Percentiles rank a stretch among this genome's conserved stretches.
Evolutionary conservation across 1,284 basidiomycete species (phyloP).

Genomic region (Melanopsichium pennsylvanicum): DNA sequence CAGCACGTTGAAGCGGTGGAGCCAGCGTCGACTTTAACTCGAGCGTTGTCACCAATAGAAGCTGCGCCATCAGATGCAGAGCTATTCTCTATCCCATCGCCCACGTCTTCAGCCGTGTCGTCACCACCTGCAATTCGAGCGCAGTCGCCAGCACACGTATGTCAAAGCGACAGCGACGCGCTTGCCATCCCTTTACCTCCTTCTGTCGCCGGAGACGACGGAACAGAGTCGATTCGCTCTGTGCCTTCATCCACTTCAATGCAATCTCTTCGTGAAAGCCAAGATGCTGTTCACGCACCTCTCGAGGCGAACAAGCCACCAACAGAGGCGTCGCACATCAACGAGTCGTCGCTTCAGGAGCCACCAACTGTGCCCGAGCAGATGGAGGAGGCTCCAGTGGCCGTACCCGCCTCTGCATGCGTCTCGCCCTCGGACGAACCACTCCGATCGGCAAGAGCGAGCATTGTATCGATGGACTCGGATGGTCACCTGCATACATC

Average conservation of each 20-base stretch:
- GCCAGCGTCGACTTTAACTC: background rate
- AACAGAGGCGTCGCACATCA: no score
- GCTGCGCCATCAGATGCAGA: background rate
- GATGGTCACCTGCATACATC: conserved; percentile 1
- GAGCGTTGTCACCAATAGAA: background rate
- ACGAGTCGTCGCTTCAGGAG: no score
- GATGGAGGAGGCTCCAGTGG: background rate
- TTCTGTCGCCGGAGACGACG: background rate
- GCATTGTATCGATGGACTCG: conserved; percentile 26
- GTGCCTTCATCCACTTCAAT: background rate
- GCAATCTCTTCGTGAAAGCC: background rate
- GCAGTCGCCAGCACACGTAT: no score
- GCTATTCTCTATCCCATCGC: no score
- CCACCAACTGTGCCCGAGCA: background rate
- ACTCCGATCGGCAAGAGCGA: conserved; percentile 17
- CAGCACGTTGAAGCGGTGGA: background rate
- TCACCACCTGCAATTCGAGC: no score
- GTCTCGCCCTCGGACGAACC: conserved; percentile 21
- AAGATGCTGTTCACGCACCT: no score
- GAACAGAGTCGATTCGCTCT: background rate
- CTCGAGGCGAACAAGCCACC: no score
- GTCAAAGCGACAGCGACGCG: no score
- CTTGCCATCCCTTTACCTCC: background rate
- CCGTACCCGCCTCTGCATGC: background rate
- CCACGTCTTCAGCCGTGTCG: no score